phyloP scores from a whole-genome alignment of 257 asterid genomes.

The Salvia miltiorrhiza region DNA sequence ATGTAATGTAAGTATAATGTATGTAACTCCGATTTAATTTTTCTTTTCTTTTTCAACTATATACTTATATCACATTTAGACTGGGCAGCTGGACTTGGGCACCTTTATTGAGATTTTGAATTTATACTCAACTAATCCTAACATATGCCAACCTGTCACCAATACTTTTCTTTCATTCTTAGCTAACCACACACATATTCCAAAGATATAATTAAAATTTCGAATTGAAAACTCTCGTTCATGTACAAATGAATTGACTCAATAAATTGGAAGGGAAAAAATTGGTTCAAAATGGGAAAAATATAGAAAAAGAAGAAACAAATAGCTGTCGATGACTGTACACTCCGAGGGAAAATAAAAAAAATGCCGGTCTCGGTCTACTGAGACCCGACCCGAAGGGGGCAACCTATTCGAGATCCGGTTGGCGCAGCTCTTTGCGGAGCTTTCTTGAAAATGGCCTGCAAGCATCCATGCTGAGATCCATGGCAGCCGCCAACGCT shows the following conservation, averaged over 20 bases:
- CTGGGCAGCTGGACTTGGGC: neutral
- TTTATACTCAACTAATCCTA: neutral
- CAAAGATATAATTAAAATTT: neutral
- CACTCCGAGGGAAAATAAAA: slow-evolving; percentile 31
- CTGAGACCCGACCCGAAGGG: slow-evolving; percentile 24
- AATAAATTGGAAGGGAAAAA: slow-evolving; percentile 15
- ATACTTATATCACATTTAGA: too few relatives aligned
- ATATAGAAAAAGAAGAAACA: slow-evolving; percentile 7
- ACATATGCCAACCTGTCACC: slow-evolving; percentile 30
- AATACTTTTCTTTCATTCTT: slow-evolving; percentile 6
- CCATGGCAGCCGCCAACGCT: slow-evolving; percentile 96
- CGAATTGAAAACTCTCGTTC: slow-evolving; percentile 20
- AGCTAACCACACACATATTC: slow-evolving; percentile 22
- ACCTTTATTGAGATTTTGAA: neutral
- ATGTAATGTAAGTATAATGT: too few relatives aligned
- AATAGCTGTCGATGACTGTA: slow-evolving; percentile 50
- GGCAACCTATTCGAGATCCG: slow-evolving; percentile 35
- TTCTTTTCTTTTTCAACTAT: too few relatives aligned
- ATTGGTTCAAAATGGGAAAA: neutral
- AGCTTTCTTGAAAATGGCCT: slow-evolving; percentile 69
- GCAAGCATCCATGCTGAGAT: slow-evolving; percentile 92
- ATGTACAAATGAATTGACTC: slow-evolving; percentile 31
- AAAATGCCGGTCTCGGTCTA: slow-evolving; percentile 20
- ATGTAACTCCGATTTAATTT: too few relatives aligned
- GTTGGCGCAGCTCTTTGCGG: slow-evolving; percentile 78